phyloP scores from a whole-genome alignment of 768 basidiomycete genomes.

The Termitomyces sp. region DNA sequence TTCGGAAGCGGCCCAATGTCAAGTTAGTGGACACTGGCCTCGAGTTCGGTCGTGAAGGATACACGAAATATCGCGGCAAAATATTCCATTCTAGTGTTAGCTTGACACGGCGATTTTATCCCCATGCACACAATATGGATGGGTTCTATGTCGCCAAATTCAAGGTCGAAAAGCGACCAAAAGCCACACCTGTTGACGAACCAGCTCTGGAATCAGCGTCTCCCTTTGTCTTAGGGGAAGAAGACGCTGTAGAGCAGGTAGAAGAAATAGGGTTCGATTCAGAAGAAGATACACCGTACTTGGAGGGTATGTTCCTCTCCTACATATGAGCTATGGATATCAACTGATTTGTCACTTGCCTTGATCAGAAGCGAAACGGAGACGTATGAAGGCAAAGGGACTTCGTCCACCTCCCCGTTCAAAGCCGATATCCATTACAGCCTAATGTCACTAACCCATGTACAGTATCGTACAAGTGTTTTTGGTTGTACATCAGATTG shows the following conservation, averaged over 20 bases:
- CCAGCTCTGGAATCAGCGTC: slow-evolving; percentile 17
- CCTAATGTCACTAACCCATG: slow-evolving; percentile 9
- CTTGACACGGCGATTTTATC: slow-evolving; percentile 88
- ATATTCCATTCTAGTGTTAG: slow-evolving; percentile 74
- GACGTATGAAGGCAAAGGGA: slow-evolving; percentile 73
- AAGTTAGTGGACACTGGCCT: slow-evolving; percentile 91
- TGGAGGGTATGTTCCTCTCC: slow-evolving; percentile 61
- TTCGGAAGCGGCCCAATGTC: slow-evolving; percentile 90
- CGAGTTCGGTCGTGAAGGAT: slow-evolving; percentile 91
- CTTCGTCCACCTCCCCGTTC: slow-evolving; percentile 59
- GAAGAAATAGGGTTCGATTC: slow-evolving; percentile 65
- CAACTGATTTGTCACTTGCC: slow-evolving; percentile 5
- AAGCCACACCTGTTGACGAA: slow-evolving; percentile 32
- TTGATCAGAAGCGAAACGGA: slow-evolving; percentile 64
- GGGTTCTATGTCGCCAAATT: slow-evolving; percentile 99
- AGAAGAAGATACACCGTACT: slow-evolving; percentile 71
- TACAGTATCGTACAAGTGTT: no score
- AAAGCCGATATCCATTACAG: slow-evolving; percentile 18
- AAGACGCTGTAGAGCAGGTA: slow-evolving; percentile 22
- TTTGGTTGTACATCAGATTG: not conserved
- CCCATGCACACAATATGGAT: slow-evolving; percentile 99
- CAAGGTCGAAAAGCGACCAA: slow-evolving; percentile 82
- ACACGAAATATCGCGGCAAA: slow-evolving; percentile 88
- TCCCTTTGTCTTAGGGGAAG: slow-evolving; percentile 23
- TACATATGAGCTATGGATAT: slow-evolving; percentile 10